These are phyloP conservation scores for Friedmanniomyces simplex DNA, from an alignment of 495 filamentous ascomycete species.

Conservation along the genomic window DNA sequence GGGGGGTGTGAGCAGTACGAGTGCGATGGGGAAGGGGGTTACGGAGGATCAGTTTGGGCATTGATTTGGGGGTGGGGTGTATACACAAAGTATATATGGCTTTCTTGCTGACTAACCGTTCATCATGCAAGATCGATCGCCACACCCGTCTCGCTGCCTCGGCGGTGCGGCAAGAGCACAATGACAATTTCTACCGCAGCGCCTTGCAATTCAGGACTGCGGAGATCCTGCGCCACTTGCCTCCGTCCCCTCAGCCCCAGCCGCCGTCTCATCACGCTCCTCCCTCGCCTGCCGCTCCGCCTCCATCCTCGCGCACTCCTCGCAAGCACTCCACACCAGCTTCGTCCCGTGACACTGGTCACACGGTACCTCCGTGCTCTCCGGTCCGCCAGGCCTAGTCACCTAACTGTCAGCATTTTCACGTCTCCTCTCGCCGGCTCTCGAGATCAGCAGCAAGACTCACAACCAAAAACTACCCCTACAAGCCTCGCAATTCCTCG, in stretches of 20 bases:
- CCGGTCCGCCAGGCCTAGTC: neutral
- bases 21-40: slow-evolving; percentile 94
- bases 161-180: no score
- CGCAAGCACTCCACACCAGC: neutral
- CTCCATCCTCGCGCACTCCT: neutral
- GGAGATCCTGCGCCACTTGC: no score
- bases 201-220: no score
- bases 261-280: no score
- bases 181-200: no score
- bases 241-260: no score
- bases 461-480: neutral
- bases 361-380: neutral
- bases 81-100: neutral
- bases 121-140: neutral
- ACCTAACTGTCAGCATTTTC: neutral
- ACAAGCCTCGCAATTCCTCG: neutral
- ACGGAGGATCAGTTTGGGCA: slow-evolving; percentile 91
- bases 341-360: neutral
- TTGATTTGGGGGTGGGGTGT: neutral
- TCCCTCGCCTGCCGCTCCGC: no score
- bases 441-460: neutral
- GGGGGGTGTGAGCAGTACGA: slow-evolving; percentile 81
- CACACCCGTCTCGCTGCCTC: neutral
- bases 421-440: neutral
- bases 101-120: neutral